Percentiles rank a stretch among this genome's conserved stretches.
phyloP scores from a whole-genome alignment of 2,329 filamentous ascomycete species.

The Microdochium bolleyi region DNA sequence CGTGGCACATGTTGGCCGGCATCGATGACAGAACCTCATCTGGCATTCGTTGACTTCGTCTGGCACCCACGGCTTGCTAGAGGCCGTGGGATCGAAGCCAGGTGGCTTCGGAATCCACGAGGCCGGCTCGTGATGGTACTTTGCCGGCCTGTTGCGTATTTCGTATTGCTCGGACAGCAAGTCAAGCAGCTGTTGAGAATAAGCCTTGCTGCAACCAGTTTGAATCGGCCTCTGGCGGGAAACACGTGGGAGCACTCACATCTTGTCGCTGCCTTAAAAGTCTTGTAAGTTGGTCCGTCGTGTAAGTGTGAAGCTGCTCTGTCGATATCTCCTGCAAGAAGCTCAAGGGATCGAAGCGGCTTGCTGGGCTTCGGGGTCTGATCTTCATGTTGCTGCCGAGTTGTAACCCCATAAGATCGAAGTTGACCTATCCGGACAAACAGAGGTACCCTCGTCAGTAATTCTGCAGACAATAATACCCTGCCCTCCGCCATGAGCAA shows the following conservation, averaged over 20 bases:
- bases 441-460: neutral
- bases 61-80: slow-evolving; percentile 28
- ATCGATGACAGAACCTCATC: slow-evolving; percentile 40
- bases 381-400: slow-evolving; percentile 25
- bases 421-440: slow-evolving; percentile 7
- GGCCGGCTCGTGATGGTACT: no score
- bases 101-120: slow-evolving; percentile 3
- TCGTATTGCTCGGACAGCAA: neutral
- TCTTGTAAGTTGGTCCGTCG: slow-evolving; percentile 33
- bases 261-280: slow-evolving; percentile 43
- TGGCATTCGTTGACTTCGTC: slow-evolving; percentile 34
- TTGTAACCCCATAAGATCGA: slow-evolving; percentile 23
- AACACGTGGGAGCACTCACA: slow-evolving; percentile 22
- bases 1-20: slow-evolving; percentile 33
- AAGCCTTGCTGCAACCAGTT: neutral
- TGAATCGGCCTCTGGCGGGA: neutral
- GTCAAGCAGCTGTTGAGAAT: neutral
- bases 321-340: slow-evolving; percentile 34
- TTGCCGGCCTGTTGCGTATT: no score
- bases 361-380: slow-evolving; percentile 28
- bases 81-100: slow-evolving; percentile 5
- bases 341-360: slow-evolving; percentile 31
- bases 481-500: neutral
- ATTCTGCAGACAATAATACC: slow-evolving; percentile 2
- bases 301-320: slow-evolving; percentile 35